Percentiles rank a stretch among this genome's conserved stretches.
These are phyloP conservation scores for Ophiostoma ulmi DNA, from an alignment of 2,329 filamentous ascomycete genomes.

Conservation along the genomic window DNA sequence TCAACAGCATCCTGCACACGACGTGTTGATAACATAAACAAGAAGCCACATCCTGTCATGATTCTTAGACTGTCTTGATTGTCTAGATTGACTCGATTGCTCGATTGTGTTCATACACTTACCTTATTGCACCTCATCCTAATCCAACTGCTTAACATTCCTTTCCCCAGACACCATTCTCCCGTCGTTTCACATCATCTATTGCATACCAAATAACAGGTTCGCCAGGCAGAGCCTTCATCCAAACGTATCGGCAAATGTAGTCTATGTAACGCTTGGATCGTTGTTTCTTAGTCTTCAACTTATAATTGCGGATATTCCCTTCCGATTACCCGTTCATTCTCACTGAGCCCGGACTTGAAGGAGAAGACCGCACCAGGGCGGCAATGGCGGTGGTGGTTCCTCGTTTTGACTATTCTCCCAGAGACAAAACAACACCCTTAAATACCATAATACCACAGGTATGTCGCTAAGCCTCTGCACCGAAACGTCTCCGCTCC, in stretches of 20 bases:
- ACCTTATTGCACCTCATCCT: not conserved
- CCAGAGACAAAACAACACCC: not conserved
- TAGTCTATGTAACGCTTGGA: not conserved
- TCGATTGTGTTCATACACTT: not conserved
- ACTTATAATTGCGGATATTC: not conserved
- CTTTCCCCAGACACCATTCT: not conserved
- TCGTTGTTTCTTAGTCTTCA: not conserved
- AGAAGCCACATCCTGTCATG: not conserved
- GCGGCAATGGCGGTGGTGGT: too few species aligned
- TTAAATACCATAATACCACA: not conserved
- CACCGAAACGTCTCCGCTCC: not conserved
- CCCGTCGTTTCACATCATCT: not conserved
- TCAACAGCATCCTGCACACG: not conserved
- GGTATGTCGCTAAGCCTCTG: not conserved
- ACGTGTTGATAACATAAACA: not conserved
- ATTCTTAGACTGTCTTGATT: not conserved
- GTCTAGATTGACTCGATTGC: too few species aligned
- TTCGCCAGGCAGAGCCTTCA: not conserved
- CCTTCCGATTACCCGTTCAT: not conserved
- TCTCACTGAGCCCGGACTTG: not conserved
- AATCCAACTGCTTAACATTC: not conserved
- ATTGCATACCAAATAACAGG: not conserved
- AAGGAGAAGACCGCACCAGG: not conserved
- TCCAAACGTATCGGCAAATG: not conserved
- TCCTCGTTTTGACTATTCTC: not conserved